Conservation (phyloP, 2,329 filamentous ascomycete species). For the Diaporthe citrichinensis region DNA sequence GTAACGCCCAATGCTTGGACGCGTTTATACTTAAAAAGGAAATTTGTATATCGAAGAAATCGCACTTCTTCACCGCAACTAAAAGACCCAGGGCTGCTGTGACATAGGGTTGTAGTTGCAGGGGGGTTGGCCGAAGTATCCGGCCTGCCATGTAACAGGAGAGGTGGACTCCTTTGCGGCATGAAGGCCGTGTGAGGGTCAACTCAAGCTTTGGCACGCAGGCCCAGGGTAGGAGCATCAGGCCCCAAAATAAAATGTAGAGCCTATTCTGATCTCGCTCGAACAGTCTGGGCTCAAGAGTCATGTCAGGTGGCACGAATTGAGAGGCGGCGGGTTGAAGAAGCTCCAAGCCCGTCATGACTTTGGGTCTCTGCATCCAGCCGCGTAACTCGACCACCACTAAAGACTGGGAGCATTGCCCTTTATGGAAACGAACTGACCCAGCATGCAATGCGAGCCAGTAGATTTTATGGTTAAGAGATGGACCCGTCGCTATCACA, state of each 20-base stretch:
- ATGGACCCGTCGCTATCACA: background rate
- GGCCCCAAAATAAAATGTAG: background rate
- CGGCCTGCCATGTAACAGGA: slow-evolving; percentile 19
- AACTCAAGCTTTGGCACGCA: background rate
- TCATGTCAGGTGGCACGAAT: background rate
- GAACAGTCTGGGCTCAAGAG: background rate
- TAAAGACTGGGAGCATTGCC: background rate
- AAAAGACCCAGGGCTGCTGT: slow-evolving; percentile 1
- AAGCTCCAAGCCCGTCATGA: background rate
- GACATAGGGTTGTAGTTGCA: background rate
- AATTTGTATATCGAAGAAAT: background rate
- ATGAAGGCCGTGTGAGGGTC: background rate
- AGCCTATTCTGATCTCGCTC: slow-evolving; percentile 8
- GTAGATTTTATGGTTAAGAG: background rate
- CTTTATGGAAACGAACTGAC: background rate
- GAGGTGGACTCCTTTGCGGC: background rate
- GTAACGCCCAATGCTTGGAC: background rate
- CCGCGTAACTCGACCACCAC: background rate
- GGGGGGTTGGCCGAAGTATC: slow-evolving; percentile 3
- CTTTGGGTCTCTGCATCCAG: background rate
- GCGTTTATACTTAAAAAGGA: background rate
- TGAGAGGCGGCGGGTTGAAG: background rate
- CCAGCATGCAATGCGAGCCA: slow-evolving; percentile 8
- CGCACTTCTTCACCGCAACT: background rate
- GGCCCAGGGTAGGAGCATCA: background rate